phyloP scores from a whole-genome alignment of 129 eudicot genomes.

The Heracleum sosnowskyi region DNA sequence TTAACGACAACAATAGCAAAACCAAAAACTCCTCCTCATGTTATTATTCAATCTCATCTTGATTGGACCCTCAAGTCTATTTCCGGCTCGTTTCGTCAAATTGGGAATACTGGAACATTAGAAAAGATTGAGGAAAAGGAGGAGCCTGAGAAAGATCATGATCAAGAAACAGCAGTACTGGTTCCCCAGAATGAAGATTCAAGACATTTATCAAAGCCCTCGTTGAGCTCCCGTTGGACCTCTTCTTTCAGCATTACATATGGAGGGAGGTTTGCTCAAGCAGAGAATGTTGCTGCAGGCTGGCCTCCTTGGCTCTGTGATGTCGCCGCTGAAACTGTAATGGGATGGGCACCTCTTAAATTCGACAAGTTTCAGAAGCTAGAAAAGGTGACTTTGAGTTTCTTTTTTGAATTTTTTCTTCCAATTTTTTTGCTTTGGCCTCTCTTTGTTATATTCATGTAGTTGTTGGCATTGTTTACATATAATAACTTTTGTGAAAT shows the following conservation, averaged over 20 bases:
- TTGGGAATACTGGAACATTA: constrained; percentile 11
- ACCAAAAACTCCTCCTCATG: constrained; percentile 20
- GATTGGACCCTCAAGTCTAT: constrained; percentile 17
- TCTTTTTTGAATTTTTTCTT: neutral
- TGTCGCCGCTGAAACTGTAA: constrained; percentile 72
- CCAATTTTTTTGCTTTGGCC: no score
- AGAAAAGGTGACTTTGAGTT: constrained; percentile 47
- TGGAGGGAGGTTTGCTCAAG: constrained; percentile 40
- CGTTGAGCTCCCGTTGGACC: neutral
- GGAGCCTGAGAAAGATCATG: constrained; percentile 23
- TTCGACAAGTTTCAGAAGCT: constrained; percentile 52
- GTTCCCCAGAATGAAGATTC: neutral
- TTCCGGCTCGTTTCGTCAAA: constrained; percentile 3
- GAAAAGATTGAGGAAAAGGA: constrained; percentile 23
- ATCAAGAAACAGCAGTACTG: neutral
- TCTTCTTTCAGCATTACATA: constrained; percentile 26
- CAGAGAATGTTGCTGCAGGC: constrained; percentile 63
- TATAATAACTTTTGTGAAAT: no score
- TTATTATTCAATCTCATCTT: neutral
- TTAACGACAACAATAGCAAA: no score
- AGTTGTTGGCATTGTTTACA: no score
- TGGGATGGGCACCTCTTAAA: constrained; percentile 67
- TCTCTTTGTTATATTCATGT: no score
- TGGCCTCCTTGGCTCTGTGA: constrained; percentile 86
- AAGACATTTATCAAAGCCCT: constrained; percentile 19